These are phyloP conservation scores for Saprolegnia parasitica DNA, from an alignment of 352 stramenopile genomes.

Conservation along the genomic window DNA sequence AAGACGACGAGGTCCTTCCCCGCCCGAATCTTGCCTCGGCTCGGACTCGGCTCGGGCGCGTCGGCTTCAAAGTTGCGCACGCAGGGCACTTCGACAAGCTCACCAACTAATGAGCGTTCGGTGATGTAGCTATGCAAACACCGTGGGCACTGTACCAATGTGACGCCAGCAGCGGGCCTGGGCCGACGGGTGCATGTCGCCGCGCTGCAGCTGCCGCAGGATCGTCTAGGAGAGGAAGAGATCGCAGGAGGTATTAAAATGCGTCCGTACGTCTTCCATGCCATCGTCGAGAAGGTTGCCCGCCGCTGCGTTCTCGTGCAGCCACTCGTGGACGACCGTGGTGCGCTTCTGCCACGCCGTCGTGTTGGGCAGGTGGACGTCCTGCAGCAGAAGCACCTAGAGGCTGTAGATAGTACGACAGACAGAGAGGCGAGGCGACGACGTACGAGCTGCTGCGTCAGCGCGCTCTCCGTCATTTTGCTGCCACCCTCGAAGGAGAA, in stretches of 20 bases:
- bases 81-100: slow-evolving; percentile 61
- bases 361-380: background rate
- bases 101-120: slow-evolving; percentile 48
- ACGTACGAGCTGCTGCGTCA: slow-evolving; percentile 16
- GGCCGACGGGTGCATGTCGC: slow-evolving; percentile 54
- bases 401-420: background rate
- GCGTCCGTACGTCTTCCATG: slow-evolving; percentile 48
- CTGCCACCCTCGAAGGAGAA: background rate
- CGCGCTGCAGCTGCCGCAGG: slow-evolving; percentile 56
- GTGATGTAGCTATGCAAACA: background rate
- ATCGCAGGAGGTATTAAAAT: background rate
- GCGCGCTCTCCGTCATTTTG: background rate
- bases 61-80: slow-evolving; percentile 29
- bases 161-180: slow-evolving; percentile 78
- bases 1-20: slow-evolving; percentile 77
- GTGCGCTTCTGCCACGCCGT: slow-evolving; percentile 55
- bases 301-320: slow-evolving; percentile 54
- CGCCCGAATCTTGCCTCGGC: slow-evolving; percentile 62
- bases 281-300: slow-evolving; percentile 61
- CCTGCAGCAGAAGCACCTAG: slow-evolving; percentile 10
- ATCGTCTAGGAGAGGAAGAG: slow-evolving; percentile 44
- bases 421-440: background rate
- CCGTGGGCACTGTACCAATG: slow-evolving; percentile 36
- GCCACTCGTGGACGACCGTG: slow-evolving; percentile 64
- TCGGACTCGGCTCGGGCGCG: slow-evolving; percentile 43